phyloP scores from a whole-genome alignment of 1,284 basidiomycete genomes.

The Cerrena zonata region DNA sequence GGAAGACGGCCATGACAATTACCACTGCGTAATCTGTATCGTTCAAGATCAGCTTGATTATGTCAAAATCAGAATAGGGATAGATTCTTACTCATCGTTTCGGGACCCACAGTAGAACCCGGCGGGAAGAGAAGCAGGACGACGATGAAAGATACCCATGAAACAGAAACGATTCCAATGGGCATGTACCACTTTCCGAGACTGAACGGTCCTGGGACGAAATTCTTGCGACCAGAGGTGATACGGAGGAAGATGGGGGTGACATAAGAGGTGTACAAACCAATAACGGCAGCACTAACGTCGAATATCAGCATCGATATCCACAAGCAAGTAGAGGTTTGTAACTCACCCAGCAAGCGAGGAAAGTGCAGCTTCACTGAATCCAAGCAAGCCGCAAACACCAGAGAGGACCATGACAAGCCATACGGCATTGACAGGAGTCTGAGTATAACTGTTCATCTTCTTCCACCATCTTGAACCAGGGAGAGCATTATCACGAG shows the following conservation, averaged over 20 bases:
- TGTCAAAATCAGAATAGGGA: not conserved
- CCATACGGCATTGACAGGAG: constrained; percentile 72
- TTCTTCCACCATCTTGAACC: constrained; percentile 64
- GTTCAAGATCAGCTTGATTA: not conserved
- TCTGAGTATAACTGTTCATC: constrained; percentile 52
- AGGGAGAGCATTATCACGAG: constrained; percentile 66
- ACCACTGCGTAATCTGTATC: constrained; percentile 59
- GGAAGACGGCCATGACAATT: constrained; percentile 57
- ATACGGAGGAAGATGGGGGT: constrained; percentile 66
- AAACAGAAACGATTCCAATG: constrained; percentile 52
- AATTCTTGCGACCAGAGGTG: constrained; percentile 53
- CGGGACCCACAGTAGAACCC: constrained; percentile 35
- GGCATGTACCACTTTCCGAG: constrained; percentile 58
- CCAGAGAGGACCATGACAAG: constrained; percentile 56
- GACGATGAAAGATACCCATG: constrained; percentile 62
- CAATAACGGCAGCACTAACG: constrained; percentile 61
- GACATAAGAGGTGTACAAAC: constrained; percentile 62
- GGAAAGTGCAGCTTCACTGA: constrained; percentile 55
- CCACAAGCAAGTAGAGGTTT: not conserved
- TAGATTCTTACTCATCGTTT: constrained; percentile 48
- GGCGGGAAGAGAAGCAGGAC: constrained; percentile 59
- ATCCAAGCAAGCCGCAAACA: constrained; percentile 60
- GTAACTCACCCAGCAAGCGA: constrained; percentile 58
- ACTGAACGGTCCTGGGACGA: constrained; percentile 54
- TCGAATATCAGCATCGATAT: not conserved